A percentile compares a stretch with the other conserved stretches of the same genome.
These are phyloP conservation scores for Chaetomium strumarium DNA, from an alignment of 2,329 filamentous ascomycete species.

Conservation along the genomic window DNA sequence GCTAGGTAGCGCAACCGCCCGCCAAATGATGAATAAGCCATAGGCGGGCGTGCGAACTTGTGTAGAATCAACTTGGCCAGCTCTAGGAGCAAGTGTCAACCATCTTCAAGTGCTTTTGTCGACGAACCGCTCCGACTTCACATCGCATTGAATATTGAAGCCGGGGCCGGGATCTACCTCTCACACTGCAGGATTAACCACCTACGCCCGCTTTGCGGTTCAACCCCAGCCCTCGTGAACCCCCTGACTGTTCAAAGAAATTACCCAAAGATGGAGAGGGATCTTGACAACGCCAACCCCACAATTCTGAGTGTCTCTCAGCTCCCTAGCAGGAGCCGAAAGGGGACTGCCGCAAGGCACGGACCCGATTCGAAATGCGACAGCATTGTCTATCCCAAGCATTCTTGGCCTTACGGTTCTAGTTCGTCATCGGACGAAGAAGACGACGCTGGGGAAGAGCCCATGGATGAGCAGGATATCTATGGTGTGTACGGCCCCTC, in stretches of 20 bases:
- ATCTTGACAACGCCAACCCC: constrained; percentile 77
- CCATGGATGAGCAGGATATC: constrained; percentile 95
- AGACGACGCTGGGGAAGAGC: constrained; percentile 51
- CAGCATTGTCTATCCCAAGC: constrained; percentile 41
- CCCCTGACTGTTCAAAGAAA: not conserved
- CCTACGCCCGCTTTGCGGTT: not conserved
- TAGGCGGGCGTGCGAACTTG: too few relatives aligned
- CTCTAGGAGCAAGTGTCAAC: too few relatives aligned
- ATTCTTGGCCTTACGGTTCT: constrained; percentile 36
- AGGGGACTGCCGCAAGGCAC: constrained; percentile 42
- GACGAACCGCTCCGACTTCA: too few relatives aligned
- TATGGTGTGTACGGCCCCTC: constrained; percentile 56
- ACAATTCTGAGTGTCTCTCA: constrained; percentile 85
- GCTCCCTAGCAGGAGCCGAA: constrained; percentile 70
- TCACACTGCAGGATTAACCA: not conserved
- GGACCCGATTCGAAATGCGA: constrained; percentile 44
- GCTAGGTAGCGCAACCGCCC: too few relatives aligned
- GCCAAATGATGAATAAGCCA: too few relatives aligned
- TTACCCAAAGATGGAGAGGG: constrained; percentile 33
- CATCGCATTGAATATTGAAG: too few relatives aligned
- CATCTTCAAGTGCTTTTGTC: too few relatives aligned
- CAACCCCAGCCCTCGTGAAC: not conserved
- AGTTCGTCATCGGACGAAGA: constrained; percentile 31
- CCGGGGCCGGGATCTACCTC: too few relatives aligned
- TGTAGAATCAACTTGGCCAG: too few relatives aligned